These are phyloP conservation scores for Colletotrichum truncatum DNA, from an alignment of 2,329 filamentous ascomycete genomes.

Conservation along the genomic window DNA sequence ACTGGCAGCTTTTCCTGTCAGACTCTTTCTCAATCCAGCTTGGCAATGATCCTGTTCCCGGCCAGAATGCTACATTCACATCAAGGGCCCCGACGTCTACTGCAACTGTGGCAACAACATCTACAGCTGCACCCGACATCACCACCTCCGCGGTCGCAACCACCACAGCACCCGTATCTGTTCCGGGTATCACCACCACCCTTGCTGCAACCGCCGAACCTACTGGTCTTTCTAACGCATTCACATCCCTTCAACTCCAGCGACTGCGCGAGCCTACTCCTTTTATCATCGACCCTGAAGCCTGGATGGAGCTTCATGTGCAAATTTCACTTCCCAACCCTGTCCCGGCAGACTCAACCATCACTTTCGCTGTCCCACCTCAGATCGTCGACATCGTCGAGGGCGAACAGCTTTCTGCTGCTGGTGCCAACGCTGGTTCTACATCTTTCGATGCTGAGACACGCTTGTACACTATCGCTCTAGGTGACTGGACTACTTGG, in stretches of 20 bases:
- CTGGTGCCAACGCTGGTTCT: neutral
- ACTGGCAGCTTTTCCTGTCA: slow-evolving; percentile 57
- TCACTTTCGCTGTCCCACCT: slow-evolving; percentile 17
- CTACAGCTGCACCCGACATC: neutral
- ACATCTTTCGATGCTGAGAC: slow-evolving; percentile 7
- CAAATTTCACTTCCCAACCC: slow-evolving; percentile 13
- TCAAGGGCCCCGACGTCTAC: neutral
- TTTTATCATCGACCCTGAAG: slow-evolving; percentile 2
- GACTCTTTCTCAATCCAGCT: slow-evolving; percentile 31
- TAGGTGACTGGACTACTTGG: slow-evolving; percentile 23
- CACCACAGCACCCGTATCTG: slow-evolving; percentile 5
- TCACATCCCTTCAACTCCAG: slow-evolving; percentile 20
- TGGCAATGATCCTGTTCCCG: slow-evolving; percentile 25
- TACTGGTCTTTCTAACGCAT: slow-evolving; percentile 18
- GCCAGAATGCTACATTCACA: neutral
- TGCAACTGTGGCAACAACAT: neutral
- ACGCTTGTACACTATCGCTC: slow-evolving; percentile 4
- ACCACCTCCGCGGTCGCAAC: neutral
- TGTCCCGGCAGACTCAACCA: neutral
- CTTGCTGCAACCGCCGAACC: slow-evolving; percentile 18
- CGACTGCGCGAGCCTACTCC: neutral
- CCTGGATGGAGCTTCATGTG: slow-evolving; percentile 28
- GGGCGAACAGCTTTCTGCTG: neutral
- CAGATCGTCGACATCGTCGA: slow-evolving; percentile 19
- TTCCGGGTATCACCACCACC: slow-evolving; percentile 24